Base-by-base conservation (phyloP, 148 eudicot species). In the Rhododendron kiyosumense region DNA sequence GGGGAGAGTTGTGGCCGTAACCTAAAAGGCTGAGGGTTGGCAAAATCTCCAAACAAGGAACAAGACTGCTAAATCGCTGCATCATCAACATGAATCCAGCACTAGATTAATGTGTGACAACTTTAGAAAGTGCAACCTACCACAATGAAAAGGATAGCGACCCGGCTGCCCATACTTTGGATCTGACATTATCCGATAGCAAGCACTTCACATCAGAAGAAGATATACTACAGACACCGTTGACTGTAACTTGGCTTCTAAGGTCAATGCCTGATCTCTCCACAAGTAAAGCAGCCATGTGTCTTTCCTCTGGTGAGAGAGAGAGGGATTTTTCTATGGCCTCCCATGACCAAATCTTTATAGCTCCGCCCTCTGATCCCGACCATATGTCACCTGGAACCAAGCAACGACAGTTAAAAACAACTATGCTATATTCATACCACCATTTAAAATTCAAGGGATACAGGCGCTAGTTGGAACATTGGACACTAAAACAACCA, bases 341-440 rank as follows among this genome's bases (percentile, higher is more conserved):
- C 87, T 97, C 99, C 98, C 96, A 97, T 1, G 98, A 93, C 98
- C 99, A 97, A 24, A 97, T 91, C 79, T 90, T 92, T 86, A 97
- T 94, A 73, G 86, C 84, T 30, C 99, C 99, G 11, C 93, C 93
- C 88, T 97, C 99, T 71, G 91, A 92, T 73, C 98, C 98, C 26
- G 96, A 89, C 99, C 99, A 95, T 83, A 97, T 71, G 88, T 97
- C 98, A 88, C 99, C 99, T 95, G 89, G 76, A 82, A 49, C 67
- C 73, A 80, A 83, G 46, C 48, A 28, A 38, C 28, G 46, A 6
- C 26, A 20, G 41, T 36, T 4, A 34, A n/a, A 63, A 26, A 28
- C 41, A 45, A 46, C 45, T 48, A 28, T 9, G 71, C 7, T 52
- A 14, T 13, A 3, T 38, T 82, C 32, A 38, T 32, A n/a, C 73